phyloP scores from a whole-genome alignment of 306 rosid species.

The Lupinus albus region DNA sequence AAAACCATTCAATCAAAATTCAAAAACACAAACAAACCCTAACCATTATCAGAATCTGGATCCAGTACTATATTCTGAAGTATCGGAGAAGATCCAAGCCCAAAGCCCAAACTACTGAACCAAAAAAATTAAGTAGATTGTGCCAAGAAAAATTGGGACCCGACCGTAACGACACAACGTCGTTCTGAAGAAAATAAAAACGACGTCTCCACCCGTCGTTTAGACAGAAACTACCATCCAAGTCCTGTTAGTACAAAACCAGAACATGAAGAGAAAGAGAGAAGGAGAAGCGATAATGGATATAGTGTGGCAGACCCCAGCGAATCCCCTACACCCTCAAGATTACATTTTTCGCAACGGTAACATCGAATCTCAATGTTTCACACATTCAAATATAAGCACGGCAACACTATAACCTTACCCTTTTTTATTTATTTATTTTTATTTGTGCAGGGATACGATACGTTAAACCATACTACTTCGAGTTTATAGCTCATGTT shows the following conservation, averaged over 20 bases:
- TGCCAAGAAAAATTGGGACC: no score
- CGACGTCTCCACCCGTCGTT: no score
- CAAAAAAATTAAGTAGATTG: no score
- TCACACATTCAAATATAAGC: background rate
- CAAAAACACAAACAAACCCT: no score
- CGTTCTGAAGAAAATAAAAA: no score
- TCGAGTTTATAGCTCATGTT: conserved; percentile 88
- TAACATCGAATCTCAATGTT: conserved; percentile 26
- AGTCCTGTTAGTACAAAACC: background rate
- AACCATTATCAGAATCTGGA: no score
- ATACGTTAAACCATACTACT: conserved; percentile 84
- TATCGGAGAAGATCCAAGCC: no score
- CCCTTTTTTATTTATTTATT: background rate
- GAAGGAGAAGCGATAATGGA: conserved; percentile 53
- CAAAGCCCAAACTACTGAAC: no score
- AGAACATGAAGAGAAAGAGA: conserved; percentile 49
- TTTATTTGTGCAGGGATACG: conserved; percentile 67
- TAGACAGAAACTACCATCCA: conserved; percentile 2
- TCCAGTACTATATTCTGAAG: no score
- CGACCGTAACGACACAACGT: no score
- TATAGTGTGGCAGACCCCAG: conserved; percentile 90
- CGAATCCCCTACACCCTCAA: conserved; percentile 62
- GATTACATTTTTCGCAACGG: conserved; percentile 80
- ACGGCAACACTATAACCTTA: background rate
- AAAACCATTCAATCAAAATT: no score